These are phyloP conservation scores for Paragyromitra xinjiangensis DNA, from an alignment of 495 filamentous ascomycete genomes.

Conservation along the genomic window DNA sequence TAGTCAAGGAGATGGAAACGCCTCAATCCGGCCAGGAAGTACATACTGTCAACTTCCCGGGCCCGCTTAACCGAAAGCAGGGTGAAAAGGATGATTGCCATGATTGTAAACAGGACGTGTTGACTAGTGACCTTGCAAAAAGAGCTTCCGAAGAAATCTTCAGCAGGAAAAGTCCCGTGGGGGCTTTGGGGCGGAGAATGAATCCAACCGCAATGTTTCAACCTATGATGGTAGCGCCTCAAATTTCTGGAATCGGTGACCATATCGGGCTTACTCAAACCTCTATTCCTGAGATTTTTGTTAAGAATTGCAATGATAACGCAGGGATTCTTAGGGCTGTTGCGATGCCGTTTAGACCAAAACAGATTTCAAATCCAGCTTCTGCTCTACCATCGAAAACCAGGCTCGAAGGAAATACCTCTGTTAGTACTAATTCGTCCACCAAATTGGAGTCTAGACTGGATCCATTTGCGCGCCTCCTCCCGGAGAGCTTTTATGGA, in stretches of 20 bases:
- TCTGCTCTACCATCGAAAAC: not conserved
- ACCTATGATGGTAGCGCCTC: not conserved
- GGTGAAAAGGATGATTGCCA: not conserved
- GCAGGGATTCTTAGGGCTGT: slow-evolving; percentile 36
- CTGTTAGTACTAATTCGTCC: not conserved
- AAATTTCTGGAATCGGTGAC: not conserved
- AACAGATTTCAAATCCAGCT: slow-evolving; percentile 11
- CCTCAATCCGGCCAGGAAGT: not conserved
- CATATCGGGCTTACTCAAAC: not conserved
- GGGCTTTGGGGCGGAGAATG: not conserved
- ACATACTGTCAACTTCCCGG: not conserved
- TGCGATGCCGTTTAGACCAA: slow-evolving; percentile 32
- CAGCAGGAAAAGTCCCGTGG: not conserved
- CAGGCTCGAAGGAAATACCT: not conserved
- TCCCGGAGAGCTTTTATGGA: slow-evolving; percentile 28
- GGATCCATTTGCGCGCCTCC: slow-evolving; percentile 21
- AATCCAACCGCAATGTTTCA: slow-evolving; percentile 9
- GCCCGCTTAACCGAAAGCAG: not conserved
- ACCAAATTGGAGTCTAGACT: not conserved
- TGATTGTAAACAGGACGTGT: slow-evolving; percentile 3
- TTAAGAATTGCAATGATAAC: slow-evolving; percentile 8
- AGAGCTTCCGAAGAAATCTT: not conserved
- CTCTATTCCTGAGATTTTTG: not conserved
- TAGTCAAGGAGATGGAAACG: not conserved
- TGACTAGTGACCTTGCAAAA: not conserved